Evolutionary conservation across 2,329 filamentous ascomycete species (phyloP).

Genomic region (Colletotrichum graminicola): DNA sequence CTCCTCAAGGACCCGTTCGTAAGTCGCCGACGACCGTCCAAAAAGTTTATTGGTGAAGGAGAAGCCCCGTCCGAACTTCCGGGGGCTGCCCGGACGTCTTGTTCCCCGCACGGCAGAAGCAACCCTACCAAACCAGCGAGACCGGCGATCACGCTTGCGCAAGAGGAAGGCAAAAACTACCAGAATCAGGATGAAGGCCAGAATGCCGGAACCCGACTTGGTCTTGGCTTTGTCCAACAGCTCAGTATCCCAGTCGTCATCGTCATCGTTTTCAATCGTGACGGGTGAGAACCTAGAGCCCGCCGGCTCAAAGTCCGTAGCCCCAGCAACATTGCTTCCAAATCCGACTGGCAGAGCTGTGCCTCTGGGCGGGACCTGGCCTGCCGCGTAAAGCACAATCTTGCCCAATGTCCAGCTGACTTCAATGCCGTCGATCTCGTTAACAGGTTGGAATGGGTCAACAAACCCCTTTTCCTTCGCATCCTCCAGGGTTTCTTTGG

Average conservation of each 20-base stretch:
- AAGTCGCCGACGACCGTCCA: slow-evolving; percentile 67
- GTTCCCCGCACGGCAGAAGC: slow-evolving; percentile 56
- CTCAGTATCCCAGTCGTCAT: slow-evolving; percentile 66
- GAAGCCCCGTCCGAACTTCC: slow-evolving; percentile 61
- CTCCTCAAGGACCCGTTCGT: slow-evolving; percentile 89
- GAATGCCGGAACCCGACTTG: slow-evolving; percentile 77
- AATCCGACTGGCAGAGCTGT: slow-evolving; percentile 84
- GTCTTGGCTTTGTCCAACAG: slow-evolving; percentile 76
- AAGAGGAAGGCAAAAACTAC: slow-evolving; percentile 78
- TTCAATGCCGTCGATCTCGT: slow-evolving; percentile 92
- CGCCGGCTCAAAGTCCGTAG: slow-evolving; percentile 86
- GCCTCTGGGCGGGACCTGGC: slow-evolving; percentile 79
- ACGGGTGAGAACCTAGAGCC: slow-evolving; percentile 65
- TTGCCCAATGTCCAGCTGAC: slow-evolving; percentile 98
- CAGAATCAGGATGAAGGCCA: slow-evolving; percentile 83
- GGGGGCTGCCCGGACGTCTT: slow-evolving; percentile 59
- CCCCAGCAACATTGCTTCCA: slow-evolving; percentile 80
- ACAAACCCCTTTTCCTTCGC: slow-evolving; percentile 81
- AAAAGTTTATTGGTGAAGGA: slow-evolving; percentile 75
- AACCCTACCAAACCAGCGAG: slow-evolving; percentile 69
- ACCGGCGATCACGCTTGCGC: slow-evolving; percentile 81
- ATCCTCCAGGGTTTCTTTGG: slow-evolving; percentile 75
- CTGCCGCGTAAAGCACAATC: slow-evolving; percentile 94
- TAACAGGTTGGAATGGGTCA: slow-evolving; percentile 90
- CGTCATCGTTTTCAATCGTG: slow-evolving; percentile 48